phyloP scores from a whole-genome alignment of 768 basidiomycete species.

The Boletus vinaceobasis region DNA sequence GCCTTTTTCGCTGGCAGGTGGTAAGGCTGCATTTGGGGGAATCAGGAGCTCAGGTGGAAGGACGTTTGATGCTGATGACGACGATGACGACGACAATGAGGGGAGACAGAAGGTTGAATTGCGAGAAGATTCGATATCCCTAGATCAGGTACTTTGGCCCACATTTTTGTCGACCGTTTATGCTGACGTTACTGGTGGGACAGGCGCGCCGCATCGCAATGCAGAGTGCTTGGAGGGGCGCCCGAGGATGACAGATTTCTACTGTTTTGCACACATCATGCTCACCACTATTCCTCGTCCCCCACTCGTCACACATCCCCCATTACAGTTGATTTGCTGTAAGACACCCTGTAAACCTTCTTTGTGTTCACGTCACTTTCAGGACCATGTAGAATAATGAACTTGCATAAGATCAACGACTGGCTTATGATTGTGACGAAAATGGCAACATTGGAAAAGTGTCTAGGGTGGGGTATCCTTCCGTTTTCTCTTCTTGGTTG shows the following conservation, averaged over 20 bases:
- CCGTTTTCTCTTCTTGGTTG: conserved; percentile 19
- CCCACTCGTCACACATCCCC: conserved; percentile 5
- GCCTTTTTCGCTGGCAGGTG: conserved; percentile 74
- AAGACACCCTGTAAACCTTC: conserved; percentile 7
- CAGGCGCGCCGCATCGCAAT: conserved; percentile 82
- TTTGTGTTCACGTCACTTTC: conserved; percentile 12
- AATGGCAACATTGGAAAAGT: neutral
- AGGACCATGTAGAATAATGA: conserved; percentile 29
- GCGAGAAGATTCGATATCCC: conserved; percentile 78
- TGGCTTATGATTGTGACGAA: conserved; percentile 1
- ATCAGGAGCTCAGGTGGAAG: conserved; percentile 48
- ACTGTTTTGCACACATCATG: conserved; percentile 4
- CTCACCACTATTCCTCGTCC: neutral
- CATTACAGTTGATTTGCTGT: conserved; percentile 6
- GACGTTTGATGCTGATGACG: conserved; percentile 59
- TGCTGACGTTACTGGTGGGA: conserved; percentile 6
- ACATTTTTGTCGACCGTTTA: neutral
- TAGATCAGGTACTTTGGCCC: conserved; percentile 75
- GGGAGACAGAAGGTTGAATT: conserved; percentile 73
- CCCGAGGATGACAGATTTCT: conserved; percentile 43
- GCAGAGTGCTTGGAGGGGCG: conserved; percentile 86
- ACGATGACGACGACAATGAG: conserved; percentile 66
- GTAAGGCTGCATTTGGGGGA: conserved; percentile 82
- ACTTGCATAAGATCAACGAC: conserved; percentile 7
- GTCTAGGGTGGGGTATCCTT: conserved; percentile 17